phyloP scores from a whole-genome alignment of 2,329 filamentous ascomycete genomes.

The Diaporthe sp. region DNA sequence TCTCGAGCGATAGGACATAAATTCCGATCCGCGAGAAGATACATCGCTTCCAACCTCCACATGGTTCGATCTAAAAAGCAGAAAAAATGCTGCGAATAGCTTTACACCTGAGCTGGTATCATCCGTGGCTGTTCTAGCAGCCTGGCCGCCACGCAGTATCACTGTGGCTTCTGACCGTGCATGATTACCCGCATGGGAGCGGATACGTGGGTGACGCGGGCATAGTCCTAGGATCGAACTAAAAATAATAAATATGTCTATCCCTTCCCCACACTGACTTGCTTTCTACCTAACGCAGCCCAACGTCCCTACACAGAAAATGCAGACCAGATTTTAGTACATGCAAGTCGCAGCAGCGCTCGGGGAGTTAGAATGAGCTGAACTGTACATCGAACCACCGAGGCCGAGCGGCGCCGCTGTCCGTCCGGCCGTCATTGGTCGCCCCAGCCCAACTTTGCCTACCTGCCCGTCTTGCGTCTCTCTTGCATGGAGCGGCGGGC shows the following conservation, averaged over 20 bases:
- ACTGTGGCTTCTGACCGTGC: not conserved
- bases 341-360: not conserved
- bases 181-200: not conserved
- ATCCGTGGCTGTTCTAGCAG: not conserved
- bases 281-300: not conserved
- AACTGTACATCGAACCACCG: constrained; percentile 7
- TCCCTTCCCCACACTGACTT: not conserved
- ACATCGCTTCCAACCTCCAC: not conserved
- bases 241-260: not conserved
- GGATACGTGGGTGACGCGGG: not conserved
- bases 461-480: constrained; percentile 12
- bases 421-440: constrained; percentile 6
- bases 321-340: not conserved
- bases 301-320: not conserved
- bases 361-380: not conserved
- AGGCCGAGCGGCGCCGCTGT: not conserved
- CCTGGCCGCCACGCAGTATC: not conserved
- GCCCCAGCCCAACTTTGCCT: not conserved
- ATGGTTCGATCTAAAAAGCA: not conserved
- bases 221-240: too few relatives aligned
- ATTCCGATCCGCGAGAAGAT: not conserved
- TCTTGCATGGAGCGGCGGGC: not conserved
- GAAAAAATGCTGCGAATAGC: not conserved
- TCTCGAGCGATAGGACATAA: not conserved
- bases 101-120: not conserved